Conservation (phyloP, 768 basidiomycete species). For the Termitomyces sp. region DNA sequence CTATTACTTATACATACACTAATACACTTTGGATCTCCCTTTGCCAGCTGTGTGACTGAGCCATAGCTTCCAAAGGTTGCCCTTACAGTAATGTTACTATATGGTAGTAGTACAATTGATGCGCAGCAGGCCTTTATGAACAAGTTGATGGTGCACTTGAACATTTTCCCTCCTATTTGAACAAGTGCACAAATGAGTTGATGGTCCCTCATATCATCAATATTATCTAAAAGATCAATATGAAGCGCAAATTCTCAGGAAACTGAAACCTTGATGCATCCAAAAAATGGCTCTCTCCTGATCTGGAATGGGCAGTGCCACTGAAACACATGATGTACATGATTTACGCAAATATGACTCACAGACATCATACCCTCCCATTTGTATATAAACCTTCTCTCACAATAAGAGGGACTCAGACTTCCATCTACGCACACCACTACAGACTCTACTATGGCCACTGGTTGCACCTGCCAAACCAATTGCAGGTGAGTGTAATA, state of each 20-base stretch:
- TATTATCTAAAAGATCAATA: background rate
- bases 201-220: background rate
- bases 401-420: background rate
- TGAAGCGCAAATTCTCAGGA: background rate
- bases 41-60: no score
- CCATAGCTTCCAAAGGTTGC: no score
- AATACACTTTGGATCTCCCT: no score
- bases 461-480: slow-evolving; percentile 26
- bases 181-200: no score
- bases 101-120: background rate
- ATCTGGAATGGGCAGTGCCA: background rate
- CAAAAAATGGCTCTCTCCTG: background rate
- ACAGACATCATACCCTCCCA: slow-evolving; percentile 3
- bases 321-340: background rate
- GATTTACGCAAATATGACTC: slow-evolving; percentile 2
- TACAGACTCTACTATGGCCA: slow-evolving; percentile 14
- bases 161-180: no score
- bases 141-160: background rate
- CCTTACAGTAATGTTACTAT: background rate
- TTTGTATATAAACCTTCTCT: slow-evolving; percentile 1
- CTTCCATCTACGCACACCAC: background rate
- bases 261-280: background rate
- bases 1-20: no score
- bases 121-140: no score
- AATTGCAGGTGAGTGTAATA: slow-evolving; percentile 21